Evolutionary conservation across 148 eudicot genomes (phyloP).

Genomic region (Amaranthus hypochondriacus): DNA sequence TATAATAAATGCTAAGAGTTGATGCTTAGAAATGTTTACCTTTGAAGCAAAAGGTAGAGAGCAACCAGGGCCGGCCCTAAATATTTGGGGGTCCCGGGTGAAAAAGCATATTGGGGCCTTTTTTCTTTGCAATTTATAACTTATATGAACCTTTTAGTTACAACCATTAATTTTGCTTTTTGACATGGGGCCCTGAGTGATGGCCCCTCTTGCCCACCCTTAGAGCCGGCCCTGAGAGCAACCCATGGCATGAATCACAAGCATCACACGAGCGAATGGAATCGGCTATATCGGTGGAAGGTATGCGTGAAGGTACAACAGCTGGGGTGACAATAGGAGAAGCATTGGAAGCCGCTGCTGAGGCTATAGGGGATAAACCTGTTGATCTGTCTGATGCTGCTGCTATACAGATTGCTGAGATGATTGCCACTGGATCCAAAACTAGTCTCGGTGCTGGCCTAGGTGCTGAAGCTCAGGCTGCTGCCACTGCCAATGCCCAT

Average conservation of each 20-base stretch:
- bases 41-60: constrained; percentile 14
- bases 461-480: constrained; percentile 54
- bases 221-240: neutral
- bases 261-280: constrained; percentile 23
- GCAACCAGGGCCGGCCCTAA: no score
- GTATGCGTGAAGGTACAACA: neutral
- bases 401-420: constrained; percentile 66
- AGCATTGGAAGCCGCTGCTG: constrained; percentile 52
- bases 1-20: neutral
- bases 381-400: constrained; percentile 58
- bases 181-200: no score
- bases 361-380: constrained; percentile 49
- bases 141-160: no score
- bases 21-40: neutral
- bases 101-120: no score
- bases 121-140: no score
- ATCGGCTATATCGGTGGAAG: constrained; percentile 11
- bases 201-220: no score
- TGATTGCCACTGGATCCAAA: constrained; percentile 43
- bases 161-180: no score
- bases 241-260: constrained; percentile 31
- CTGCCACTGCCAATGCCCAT: constrained; percentile 37
- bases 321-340: constrained; percentile 47
- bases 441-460: constrained; percentile 39
- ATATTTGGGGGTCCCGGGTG: no score